Evolutionary conservation across 768 basidiomycete genomes (phyloP).

Genomic region (Inosperma sp.): DNA sequence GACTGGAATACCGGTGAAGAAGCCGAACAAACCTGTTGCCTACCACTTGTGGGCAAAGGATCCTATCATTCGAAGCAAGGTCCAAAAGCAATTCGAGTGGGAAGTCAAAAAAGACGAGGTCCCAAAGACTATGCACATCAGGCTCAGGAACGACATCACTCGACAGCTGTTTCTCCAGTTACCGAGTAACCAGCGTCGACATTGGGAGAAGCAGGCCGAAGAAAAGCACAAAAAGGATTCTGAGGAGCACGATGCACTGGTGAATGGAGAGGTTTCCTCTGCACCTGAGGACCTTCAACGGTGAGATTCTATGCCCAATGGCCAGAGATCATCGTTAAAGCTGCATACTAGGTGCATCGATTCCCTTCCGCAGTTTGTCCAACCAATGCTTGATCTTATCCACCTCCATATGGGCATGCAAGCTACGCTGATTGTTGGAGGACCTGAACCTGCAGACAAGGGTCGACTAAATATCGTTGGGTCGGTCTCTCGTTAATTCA

Average conservation of each 20-base stretch:
- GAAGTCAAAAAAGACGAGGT: neutral
- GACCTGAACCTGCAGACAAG: slow-evolving; percentile 16
- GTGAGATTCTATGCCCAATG: neutral
- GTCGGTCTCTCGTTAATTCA: slow-evolving; percentile 11
- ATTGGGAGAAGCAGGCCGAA: neutral
- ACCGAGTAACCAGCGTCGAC: neutral
- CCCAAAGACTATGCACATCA: neutral
- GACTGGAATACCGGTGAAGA: too few relatives aligned
- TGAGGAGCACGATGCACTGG: neutral
- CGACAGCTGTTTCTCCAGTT: neutral
- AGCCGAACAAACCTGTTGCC: too few relatives aligned
- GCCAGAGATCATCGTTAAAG: neutral
- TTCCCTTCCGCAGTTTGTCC: too few relatives aligned
- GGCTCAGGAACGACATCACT: neutral
- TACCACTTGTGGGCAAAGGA: neutral
- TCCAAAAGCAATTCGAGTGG: neutral
- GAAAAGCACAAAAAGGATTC: neutral
- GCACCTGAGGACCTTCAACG: slow-evolving; percentile 13
- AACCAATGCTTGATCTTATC: slow-evolving; percentile 14
- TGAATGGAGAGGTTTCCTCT: neutral
- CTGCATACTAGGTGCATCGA: slow-evolving; percentile 8
- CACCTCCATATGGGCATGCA: slow-evolving; percentile 12
- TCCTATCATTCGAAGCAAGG: neutral
- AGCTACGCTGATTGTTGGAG: slow-evolving; percentile 10
- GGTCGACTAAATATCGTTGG: too few relatives aligned